Conservation (phyloP, 352 stramenopile species). For the Phytophthora litchii region DNA sequence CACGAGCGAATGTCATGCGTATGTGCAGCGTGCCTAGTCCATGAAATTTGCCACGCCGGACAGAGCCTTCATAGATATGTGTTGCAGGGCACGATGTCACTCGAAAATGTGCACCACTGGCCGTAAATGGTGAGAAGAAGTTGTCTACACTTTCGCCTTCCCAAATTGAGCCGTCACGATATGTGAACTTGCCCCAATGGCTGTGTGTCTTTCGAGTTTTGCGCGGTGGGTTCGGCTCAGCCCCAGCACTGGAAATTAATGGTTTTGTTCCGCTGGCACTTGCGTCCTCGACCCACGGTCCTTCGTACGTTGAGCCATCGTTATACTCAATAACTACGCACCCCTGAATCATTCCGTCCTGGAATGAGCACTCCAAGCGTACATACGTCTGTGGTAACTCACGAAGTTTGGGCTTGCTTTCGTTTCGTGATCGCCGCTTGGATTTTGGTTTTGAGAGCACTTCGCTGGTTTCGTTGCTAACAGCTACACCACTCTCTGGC, state of each 20-base stretch:
- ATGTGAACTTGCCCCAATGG: conserved; percentile 83
- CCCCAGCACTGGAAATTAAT: conserved; percentile 27
- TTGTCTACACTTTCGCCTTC: conserved; percentile 82
- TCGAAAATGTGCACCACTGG: conserved; percentile 58
- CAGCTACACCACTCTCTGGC: conserved; percentile 3
- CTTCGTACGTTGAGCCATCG: conserved; percentile 81
- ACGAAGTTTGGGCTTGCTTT: conserved; percentile 20
- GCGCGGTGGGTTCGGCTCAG: conserved; percentile 38
- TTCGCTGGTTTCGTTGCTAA: neutral
- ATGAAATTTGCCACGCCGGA: conserved; percentile 68
- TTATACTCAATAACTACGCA: conserved; percentile 79
- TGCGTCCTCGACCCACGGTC: conserved; percentile 74
- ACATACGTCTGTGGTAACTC: conserved; percentile 73
- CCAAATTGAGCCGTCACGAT: conserved; percentile 72
- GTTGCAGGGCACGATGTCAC: conserved; percentile 52
- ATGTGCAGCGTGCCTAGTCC: conserved; percentile 76
- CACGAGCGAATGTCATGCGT: conserved; percentile 56
- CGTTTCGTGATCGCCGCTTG: conserved; percentile 3
- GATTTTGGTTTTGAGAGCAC: conserved; percentile 6
- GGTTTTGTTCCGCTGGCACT: conserved; percentile 51
- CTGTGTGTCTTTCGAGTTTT: conserved; percentile 51
- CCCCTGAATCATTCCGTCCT: conserved; percentile 67
- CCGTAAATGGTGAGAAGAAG: conserved; percentile 80
- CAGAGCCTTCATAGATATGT: conserved; percentile 60
- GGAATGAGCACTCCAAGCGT: conserved; percentile 75